Percentiles rank a stretch among this genome's conserved stretches.
phyloP scores from a whole-genome alignment of 768 basidiomycete genomes.

The Phylloporus sp. region DNA sequence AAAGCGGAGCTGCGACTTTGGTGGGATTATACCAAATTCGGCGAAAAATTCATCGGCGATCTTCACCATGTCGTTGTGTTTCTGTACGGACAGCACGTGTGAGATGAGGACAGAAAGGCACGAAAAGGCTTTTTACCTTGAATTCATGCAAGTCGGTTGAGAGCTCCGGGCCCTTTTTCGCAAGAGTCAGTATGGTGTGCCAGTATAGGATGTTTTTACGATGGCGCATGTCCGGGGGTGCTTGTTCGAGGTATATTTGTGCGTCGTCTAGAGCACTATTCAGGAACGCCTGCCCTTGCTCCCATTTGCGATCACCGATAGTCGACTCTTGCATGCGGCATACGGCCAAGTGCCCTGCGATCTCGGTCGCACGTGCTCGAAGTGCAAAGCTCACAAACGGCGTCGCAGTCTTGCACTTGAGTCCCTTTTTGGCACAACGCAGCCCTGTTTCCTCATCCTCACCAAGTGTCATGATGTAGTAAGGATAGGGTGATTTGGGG shows the following conservation, averaged over 20 bases:
- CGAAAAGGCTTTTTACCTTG: conserved; percentile 33
- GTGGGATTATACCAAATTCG: conserved; percentile 41
- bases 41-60: conserved; percentile 49
- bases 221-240: conserved; percentile 58
- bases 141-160: conserved; percentile 36
- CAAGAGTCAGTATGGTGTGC: conserved; percentile 51
- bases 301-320: conserved; percentile 41
- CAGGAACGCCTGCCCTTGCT: conserved; percentile 60
- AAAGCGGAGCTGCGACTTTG: conserved; percentile 49
- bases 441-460: conserved; percentile 47
- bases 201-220: conserved; percentile 57
- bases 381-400: conserved; percentile 56
- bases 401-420: conserved; percentile 51
- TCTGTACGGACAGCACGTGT: conserved; percentile 22
- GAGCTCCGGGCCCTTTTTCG: conserved; percentile 24
- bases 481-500: conserved; percentile 55
- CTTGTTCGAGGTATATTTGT: conserved; percentile 47
- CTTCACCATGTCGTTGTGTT: conserved; percentile 37
- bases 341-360: conserved; percentile 54
- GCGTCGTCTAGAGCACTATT: conserved; percentile 58
- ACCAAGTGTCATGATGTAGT: conserved; percentile 55
- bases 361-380: conserved; percentile 56
- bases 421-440: conserved; percentile 58
- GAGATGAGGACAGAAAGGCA: neutral
- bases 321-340: conserved; percentile 40